phyloP scores from a whole-genome alignment of 345 rosid species.

The Eucalyptus cloeziana region DNA sequence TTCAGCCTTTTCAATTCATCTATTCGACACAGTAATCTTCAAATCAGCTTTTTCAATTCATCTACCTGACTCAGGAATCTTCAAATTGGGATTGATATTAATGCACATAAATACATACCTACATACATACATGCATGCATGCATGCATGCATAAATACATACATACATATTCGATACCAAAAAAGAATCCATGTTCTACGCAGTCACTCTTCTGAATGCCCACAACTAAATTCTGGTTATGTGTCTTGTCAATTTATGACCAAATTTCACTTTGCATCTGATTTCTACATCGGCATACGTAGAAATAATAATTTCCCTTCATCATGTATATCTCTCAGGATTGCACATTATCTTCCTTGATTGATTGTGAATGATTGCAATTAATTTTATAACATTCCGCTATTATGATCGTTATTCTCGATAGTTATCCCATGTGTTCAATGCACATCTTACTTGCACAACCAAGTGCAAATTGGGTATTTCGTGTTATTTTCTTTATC shows the following conservation, averaged over 20 bases:
- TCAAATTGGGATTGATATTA: not conserved
- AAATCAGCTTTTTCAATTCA: not conserved
- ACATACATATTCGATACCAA: not conserved
- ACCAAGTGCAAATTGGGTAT: not conserved
- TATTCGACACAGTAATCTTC: not conserved
- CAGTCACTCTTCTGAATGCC: not conserved
- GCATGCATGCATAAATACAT: too few species aligned
- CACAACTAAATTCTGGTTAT: not conserved
- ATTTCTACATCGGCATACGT: not conserved
- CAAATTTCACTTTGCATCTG: not conserved
- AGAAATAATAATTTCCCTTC: not conserved
- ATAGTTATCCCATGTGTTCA: not conserved
- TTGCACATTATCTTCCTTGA: not conserved
- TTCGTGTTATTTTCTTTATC: not conserved
- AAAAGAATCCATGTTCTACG: not conserved
- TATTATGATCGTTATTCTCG: too few species aligned
- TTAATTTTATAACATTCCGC: not conserved
- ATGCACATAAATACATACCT: not conserved
- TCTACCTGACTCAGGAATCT: not conserved
- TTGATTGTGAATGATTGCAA: not conserved
- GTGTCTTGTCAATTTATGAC: not conserved
- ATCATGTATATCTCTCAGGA: not conserved
- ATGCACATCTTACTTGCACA: not conserved
- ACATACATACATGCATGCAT: not conserved
- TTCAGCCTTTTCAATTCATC: not conserved